Evolutionary conservation across 805 yeast genomes (phyloP).

Genomic region (Starmera dryadoides): DNA sequence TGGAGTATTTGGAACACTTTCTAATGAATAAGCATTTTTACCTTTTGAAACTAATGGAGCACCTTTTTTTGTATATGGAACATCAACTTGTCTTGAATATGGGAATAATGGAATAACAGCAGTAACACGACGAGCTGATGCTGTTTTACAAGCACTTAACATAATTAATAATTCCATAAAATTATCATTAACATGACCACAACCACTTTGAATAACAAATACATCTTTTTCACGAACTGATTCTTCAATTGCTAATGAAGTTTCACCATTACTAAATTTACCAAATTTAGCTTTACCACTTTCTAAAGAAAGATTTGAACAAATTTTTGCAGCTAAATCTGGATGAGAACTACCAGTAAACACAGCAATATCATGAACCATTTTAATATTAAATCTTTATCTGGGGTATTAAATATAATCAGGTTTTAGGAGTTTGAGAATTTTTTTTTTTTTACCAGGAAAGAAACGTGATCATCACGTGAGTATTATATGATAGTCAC

Average conservation of each 20-base stretch:
- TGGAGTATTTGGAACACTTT: conserved; percentile 48
- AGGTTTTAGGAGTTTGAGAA: too few species aligned
- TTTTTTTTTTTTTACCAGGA: too few species aligned
- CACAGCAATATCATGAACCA: conserved; percentile 76
- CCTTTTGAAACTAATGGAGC: conserved; percentile 48
- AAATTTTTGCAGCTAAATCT: conserved; percentile 62
- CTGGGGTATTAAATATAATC: background rate
- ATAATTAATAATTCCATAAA: conserved; percentile 91
- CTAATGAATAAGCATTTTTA: conserved; percentile 34
- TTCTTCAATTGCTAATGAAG: conserved; percentile 76
- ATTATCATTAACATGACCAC: conserved; percentile 80
- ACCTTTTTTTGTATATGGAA: conserved; percentile 73
- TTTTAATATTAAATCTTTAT: too few species aligned
- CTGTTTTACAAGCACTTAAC: conserved; percentile 93
- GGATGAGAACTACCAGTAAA: conserved; percentile 92
- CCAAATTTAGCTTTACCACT: conserved; percentile 59
- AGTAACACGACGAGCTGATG: conserved; percentile 89
- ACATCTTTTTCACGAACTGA: conserved; percentile 96
- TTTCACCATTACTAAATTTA: conserved; percentile 87
- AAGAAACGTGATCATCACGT: too few species aligned
- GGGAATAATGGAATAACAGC: conserved; percentile 97
- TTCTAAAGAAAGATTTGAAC: conserved; percentile 68
- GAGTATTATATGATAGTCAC: too few species aligned
- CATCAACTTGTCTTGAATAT: conserved; percentile 92
- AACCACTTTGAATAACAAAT: conserved; percentile 87